These are phyloP conservation scores for Collybiopsis luxurians DNA, from an alignment of 768 basidiomycete genomes.

Conservation along the genomic window DNA sequence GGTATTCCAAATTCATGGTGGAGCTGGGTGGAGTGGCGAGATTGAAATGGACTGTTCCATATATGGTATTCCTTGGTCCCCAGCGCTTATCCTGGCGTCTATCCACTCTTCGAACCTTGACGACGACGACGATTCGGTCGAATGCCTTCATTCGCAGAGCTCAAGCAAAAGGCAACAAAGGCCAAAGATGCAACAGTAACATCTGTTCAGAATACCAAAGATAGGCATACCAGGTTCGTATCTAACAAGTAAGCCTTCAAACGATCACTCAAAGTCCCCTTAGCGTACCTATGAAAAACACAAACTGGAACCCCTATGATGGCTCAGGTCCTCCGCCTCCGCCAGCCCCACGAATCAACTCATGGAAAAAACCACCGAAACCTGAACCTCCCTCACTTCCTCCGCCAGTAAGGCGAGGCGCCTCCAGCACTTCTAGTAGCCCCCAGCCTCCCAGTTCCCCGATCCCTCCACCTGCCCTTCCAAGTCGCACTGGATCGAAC, in stretches of 20 bases:
- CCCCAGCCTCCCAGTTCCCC: conserved; percentile 14
- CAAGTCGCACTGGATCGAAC: background rate
- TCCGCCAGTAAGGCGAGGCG: conserved; percentile 18
- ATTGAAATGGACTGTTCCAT: too few species aligned
- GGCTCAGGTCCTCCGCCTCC: conserved; percentile 49
- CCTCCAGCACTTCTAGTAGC: conserved; percentile 18
- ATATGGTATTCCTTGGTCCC: too few species aligned
- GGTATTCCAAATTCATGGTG: too few species aligned
- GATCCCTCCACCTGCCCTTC: background rate
- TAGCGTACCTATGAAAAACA: conserved; percentile 57
- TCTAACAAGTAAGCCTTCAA: background rate
- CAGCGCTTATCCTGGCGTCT: too few species aligned
- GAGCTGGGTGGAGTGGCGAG: too few species aligned
- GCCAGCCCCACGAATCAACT: conserved; percentile 31
- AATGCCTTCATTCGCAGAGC: conserved; percentile 42
- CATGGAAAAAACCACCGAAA: conserved; percentile 6
- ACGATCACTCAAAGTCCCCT: background rate
- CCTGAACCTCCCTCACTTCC: conserved; percentile 25
- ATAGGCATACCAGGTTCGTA: conserved; percentile 49
- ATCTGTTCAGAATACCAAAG: conserved; percentile 52
- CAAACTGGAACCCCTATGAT: conserved; percentile 60
- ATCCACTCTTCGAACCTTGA: too few species aligned
- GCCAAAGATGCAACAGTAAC: conserved; percentile 55
- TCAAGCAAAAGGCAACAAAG: conserved; percentile 62
- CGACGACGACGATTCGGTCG: too few species aligned